phyloP scores from a whole-genome alignment of 306 rosid species.

The Trichosanthes cucumerina region DNA sequence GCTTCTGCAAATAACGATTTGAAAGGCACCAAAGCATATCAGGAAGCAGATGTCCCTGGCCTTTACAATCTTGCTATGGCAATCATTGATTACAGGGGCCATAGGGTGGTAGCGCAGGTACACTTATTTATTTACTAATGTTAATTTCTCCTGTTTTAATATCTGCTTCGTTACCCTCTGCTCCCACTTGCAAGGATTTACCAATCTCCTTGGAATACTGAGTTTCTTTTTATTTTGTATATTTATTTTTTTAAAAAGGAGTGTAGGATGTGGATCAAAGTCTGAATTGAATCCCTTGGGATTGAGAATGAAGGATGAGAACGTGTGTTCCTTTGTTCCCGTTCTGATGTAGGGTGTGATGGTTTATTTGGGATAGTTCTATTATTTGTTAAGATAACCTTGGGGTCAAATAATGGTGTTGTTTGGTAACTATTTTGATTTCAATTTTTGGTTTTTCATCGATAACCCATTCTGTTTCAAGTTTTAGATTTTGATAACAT shows the following conservation, averaged over 20 bases:
- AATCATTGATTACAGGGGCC: conserved; percentile 93
- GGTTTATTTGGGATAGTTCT: not conserved
- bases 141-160: not conserved
- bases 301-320: not conserved
- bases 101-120: conserved; percentile 99
- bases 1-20: conserved; percentile 99
- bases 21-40: conserved; percentile 97
- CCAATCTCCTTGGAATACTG: not conserved
- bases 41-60: conserved; percentile 95
- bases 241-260: not conserved
- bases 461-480: not conserved
- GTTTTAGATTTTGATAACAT: not conserved
- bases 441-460: not conserved
- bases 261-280: not conserved
- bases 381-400: not conserved
- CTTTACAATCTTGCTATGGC: conserved; percentile 96
- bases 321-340: not conserved
- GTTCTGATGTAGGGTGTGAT: not conserved
- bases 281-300: not conserved
- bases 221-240: not conserved
- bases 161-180: not conserved
- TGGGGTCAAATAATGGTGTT: not conserved
- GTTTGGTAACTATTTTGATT: not conserved
- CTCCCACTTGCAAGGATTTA: not conserved
- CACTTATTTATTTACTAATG: not conserved